A percentile compares a stretch with the other conserved stretches of the same genome.
phyloP scores from a whole-genome alignment of 768 basidiomycete species.

The Asterophora lycoperdoides region DNA sequence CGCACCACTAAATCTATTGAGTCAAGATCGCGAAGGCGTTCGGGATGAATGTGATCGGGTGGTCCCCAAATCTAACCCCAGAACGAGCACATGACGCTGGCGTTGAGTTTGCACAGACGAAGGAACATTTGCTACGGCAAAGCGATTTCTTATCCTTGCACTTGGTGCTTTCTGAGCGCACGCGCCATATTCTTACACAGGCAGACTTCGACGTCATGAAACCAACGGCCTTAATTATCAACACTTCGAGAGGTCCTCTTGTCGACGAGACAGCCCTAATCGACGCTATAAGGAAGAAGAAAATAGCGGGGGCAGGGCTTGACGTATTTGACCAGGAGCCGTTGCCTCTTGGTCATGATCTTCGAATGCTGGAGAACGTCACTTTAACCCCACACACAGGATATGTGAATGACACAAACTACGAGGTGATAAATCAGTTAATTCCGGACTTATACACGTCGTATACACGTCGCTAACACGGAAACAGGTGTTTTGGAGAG shows the following conservation, averaged over 20 bases:
- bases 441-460: not conserved
- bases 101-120: conserved; percentile 43
- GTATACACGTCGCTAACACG: conserved; percentile 5
- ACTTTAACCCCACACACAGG: conserved; percentile 60
- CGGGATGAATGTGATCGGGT: conserved; percentile 54
- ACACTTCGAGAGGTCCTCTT: conserved; percentile 63
- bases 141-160: conserved; percentile 64
- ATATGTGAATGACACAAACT: conserved; percentile 50
- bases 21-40: conserved; percentile 56
- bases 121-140: conserved; percentile 47
- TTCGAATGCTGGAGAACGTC: conserved; percentile 48
- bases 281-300: conserved; percentile 38
- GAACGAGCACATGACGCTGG: conserved; percentile 51
- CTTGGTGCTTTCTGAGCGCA: conserved; percentile 49
- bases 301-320: conserved; percentile 55
- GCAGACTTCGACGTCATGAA: conserved; percentile 53
- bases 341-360: conserved; percentile 51
- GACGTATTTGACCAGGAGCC: conserved; percentile 69
- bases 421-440: conserved; percentile 37
- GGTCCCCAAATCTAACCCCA: conserved; percentile 61
- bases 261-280: conserved; percentile 57
- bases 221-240: conserved; percentile 54
- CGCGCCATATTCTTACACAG: conserved; percentile 43
- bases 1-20: not conserved
- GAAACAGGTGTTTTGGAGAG: conserved; percentile 43